A percentile compares a stretch with the other conserved stretches of the same genome.
Conservation (phyloP, 805 yeast species). For the Candida hispaniensis region DNA sequence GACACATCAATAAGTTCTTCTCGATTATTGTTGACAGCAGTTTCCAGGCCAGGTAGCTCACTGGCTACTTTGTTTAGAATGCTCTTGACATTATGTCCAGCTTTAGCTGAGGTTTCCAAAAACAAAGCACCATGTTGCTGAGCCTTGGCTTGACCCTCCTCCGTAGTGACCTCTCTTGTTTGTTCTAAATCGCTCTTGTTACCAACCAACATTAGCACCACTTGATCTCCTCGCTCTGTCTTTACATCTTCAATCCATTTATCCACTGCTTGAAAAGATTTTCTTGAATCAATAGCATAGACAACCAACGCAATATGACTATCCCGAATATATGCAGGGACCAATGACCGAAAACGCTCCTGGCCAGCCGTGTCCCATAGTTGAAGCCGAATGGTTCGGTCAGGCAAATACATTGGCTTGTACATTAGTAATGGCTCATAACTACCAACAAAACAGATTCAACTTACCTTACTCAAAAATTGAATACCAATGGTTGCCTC, state of each 20-base stretch:
- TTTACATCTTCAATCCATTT: slow-evolving; percentile 94
- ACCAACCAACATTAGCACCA: slow-evolving; percentile 82
- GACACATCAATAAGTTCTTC: slow-evolving; percentile 19
- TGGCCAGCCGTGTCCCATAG: slow-evolving; percentile 98
- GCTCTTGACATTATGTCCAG: slow-evolving; percentile 85
- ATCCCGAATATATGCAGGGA: slow-evolving; percentile 92
- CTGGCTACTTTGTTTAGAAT: slow-evolving; percentile 86
- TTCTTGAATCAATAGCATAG: slow-evolving; percentile 70
- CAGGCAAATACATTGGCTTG: slow-evolving; percentile 83
- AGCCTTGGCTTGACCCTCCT: slow-evolving; percentile 80
- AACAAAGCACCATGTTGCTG: slow-evolving; percentile 65
- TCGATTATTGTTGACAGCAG: slow-evolving; percentile 21
- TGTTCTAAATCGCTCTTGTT: slow-evolving; percentile 80
- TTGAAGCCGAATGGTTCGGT: slow-evolving; percentile 88
- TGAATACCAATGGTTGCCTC: slow-evolving; percentile 95
- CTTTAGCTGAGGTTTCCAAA: slow-evolving; percentile 90
- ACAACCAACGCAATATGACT: slow-evolving; percentile 96
- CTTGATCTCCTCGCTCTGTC: slow-evolving; percentile 84
- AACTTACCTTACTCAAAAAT: no score
- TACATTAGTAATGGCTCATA: no score
- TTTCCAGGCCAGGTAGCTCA: slow-evolving; percentile 73
- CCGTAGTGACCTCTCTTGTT: slow-evolving; percentile 74
- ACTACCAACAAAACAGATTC: slow-evolving; percentile 36
- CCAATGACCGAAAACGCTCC: slow-evolving; percentile 87
- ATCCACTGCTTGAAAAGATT: slow-evolving; percentile 70